phyloP scores from a whole-genome alignment of 2,329 filamentous ascomycete species.

The Calonectria honghensis region DNA sequence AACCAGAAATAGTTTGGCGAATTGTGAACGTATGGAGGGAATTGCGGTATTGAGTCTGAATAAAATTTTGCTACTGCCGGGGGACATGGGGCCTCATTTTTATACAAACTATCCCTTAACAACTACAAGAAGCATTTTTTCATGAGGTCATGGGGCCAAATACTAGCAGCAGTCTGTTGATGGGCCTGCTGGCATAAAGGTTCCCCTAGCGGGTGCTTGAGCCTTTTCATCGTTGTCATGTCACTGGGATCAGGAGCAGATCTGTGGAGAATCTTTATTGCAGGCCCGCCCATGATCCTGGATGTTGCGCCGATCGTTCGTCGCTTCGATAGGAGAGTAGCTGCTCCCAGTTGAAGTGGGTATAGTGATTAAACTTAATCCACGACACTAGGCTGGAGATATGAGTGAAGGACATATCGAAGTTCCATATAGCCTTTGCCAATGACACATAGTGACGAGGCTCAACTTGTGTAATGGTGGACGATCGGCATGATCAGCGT shows the following conservation, averaged over 20 bases:
- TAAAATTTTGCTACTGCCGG: not conserved
- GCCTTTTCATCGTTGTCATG: not conserved
- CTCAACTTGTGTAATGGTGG: not conserved
- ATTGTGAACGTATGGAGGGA: not conserved
- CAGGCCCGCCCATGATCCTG: not conserved
- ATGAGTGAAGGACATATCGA: not conserved
- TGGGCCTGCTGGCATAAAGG: too few relatives aligned
- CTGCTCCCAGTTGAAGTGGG: not conserved
- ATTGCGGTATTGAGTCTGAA: not conserved
- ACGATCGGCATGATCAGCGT: not conserved
- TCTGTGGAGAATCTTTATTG: not conserved
- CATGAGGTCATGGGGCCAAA: not conserved
- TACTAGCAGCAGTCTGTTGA: not conserved
- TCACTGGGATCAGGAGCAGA: not conserved
- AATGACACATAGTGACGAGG: not conserved
- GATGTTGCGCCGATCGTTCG: not conserved
- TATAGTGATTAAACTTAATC: not conserved
- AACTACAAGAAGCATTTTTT: not conserved
- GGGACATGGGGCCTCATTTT: not conserved
- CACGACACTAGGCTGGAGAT: not conserved
- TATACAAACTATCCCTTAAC: not conserved
- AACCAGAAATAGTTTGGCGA: too few relatives aligned
- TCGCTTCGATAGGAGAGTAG: not conserved
- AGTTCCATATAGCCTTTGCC: not conserved
- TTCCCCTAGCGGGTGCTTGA: not conserved